Evolutionary conservation across 306 rosid species (phyloP).

Genomic region (Vigna mungo): DNA sequence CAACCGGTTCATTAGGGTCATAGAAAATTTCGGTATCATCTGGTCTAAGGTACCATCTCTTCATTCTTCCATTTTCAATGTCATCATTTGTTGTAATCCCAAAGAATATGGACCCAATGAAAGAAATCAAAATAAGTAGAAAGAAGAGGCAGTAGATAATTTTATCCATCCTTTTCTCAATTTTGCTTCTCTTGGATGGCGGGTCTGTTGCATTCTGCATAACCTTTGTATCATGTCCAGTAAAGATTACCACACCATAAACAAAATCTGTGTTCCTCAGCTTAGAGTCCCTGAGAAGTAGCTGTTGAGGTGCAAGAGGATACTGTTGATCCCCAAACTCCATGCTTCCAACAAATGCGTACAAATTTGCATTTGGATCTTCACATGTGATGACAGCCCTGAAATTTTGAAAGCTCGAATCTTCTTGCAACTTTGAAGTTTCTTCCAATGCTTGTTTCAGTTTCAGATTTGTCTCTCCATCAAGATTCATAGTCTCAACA

Average conservation of each 20-base stretch:
- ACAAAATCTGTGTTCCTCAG: conserved; percentile 92
- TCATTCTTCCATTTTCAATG: conserved; percentile 64
- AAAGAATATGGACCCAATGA: conserved; percentile 73
- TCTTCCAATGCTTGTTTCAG: conserved; percentile 79
- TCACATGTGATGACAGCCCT: conserved; percentile 83
- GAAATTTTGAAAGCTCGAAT: conserved; percentile 64
- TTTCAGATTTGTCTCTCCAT: conserved; percentile 96
- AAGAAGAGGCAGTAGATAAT: conserved; percentile 71
- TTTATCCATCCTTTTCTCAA: conserved; percentile 92
- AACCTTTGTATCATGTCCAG: conserved; percentile 95
- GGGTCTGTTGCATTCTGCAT: conserved; percentile 94
- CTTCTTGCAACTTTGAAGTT: conserved; percentile 78
- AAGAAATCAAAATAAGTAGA: conserved; percentile 68
- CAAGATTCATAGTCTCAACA: conserved; percentile 94
- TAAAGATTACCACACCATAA: conserved; percentile 90
- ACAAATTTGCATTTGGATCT: conserved; percentile 97
- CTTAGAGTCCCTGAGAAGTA: conserved; percentile 96
- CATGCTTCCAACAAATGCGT: conserved; percentile 80
- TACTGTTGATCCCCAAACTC: conserved; percentile 66
- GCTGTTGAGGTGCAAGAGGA: conserved; percentile 95
- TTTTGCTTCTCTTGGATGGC: conserved; percentile 95
- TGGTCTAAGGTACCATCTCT: conserved; percentile 96
- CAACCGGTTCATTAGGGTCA: conserved; percentile 64
- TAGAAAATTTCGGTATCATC: conserved; percentile 69
- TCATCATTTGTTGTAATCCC: conserved; percentile 73